Base-by-base conservation (phyloP, 345 rosid species). In the Viola odorata region DNA sequence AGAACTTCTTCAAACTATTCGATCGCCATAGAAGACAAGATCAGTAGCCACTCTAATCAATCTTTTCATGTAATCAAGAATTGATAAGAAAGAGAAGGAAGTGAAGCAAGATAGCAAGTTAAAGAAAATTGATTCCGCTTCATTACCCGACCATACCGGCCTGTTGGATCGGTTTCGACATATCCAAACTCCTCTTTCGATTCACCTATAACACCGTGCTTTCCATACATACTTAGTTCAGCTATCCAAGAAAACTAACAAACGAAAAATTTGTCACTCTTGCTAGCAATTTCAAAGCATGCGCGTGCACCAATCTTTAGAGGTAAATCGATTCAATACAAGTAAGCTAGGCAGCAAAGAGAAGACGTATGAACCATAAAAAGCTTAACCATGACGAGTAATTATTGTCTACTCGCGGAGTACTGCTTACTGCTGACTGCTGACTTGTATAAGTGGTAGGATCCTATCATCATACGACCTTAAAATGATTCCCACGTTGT, bases 1-100 rank as follows among this genome's bases (percentile, higher is more conserved):
- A 88, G 86, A 59, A 84, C 77, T 63, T 88, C 90, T 37, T 67
- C 77, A 45, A 77, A 79, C 96, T 88, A 75, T 12, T 23, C 32
- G 32, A 23, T 23, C 32, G 32, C 32, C 32, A 23, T 23, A 23
- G 32, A 23, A 23, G 32, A 23, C 32, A 23, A 23, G 32, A 23
- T 23, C 32, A 23, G 36, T 16, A 54, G 15, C 15, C 1, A 37
- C 63, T 5, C 3, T 6, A 37, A n/a, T 0, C 36, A 50, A 58
- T 1, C 36, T 50, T 45, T n/a, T 37, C 45, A 13, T 42, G 16
- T 47, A 37, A 54, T 36, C n/a, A 47, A 7, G 45, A 5, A 37
- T 32, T 3, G 4, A 37, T 12, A 23, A 5, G 6, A 2, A 8
- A 4, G 0, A 13, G 39, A 47, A 12, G 7, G 13, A 44, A 47